Evolutionary conservation across 495 filamentous ascomycete genomes (phyloP), one percentile per base, ranked within the genome.

Genomic region (Neurospora pannonica): DNA sequence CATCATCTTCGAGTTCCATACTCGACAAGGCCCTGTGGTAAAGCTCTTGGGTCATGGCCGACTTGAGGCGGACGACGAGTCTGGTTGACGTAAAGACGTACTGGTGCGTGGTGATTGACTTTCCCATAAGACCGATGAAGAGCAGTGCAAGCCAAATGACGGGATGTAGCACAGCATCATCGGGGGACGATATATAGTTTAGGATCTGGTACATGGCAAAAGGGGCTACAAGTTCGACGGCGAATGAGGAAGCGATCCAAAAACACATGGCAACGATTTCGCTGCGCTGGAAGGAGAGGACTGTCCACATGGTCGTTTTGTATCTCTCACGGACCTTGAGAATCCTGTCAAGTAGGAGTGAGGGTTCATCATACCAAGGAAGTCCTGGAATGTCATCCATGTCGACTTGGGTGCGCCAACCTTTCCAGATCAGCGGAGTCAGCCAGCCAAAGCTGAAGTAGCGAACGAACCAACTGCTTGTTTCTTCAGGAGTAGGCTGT

Each of bases 391-490:
- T 77, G 78, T 85, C 86, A 48, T 84, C 81, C 71, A 86, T 80
- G 21, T 82, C 84, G 74, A 87, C 60, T 39, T 84, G 80, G 8
- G 77, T 78, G 54, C 81, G 83, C 75, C 79, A 82, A 36, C 83
- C 85, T 71, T 79, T 83, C 48, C 85, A 75, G 40, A 87, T 82
- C 62, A 87, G 79, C 46, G 85, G 82, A 2, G 83, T 86, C 70
- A 87, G 80, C 82, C 84, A 87, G 75, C 84, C 85, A 75, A 82
- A 87, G 3, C 83, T 83, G 70, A 84, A 82, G 77, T 85, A 87
- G 71, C 83, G 85, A 21, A 81, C 82, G 67, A 87, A 79, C 75
- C 83, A 83, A 39, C 84, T 86, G 78, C 84, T 85, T 4, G 86
- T 87, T 72, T 87, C 86, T 74, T 87, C 85, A 13, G 80, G 82